Base-by-base conservation (phyloP, 2,329 filamentous ascomycete species). In the Myriosclerotinia scirpicola region DNA sequence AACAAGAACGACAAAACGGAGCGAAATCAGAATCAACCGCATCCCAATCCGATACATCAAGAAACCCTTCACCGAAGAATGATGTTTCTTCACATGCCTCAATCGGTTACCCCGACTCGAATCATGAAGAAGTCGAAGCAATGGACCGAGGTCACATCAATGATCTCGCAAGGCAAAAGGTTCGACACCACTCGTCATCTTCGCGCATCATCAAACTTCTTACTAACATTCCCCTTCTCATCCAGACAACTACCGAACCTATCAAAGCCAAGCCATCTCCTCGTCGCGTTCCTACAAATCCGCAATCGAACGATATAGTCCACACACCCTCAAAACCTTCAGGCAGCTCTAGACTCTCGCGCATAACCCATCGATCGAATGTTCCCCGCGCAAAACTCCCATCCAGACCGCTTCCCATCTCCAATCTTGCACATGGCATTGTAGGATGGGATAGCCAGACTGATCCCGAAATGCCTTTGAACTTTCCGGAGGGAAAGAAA, bases 391-490 rank as follows among this genome's bases (percentile, higher is more conserved):
- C 58, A 30, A 62, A 63, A 63, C 65, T 66, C n/a, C 58, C 55
- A 17, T 40, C 65, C 9, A 14, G 56, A 17, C 56, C 58, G 20
- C 40, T 77, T n/a, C 85, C 84, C 0, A 69, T 81, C 38, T 81
- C 80, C 22, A 80, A 87, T 69, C 80, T 88, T 26, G 79, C 79
- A 64, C 77, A 76, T 1, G 82, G 82, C n/a, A 73, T 87, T 67
- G 82, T 88, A 22, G 86, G 85, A 46, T 88, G 86, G 86, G 85
- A 88, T 4, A 75, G 79, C 48, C 83, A 85, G 72, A 80, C 83
- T 64, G 86, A 88, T 72, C 84, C 84, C 0, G 76, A 78, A 3
- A 84, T 85, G 76, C 86, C 86, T 2, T 79, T 86, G 71, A 88
- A 88, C 75, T 87, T 75, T 30, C 64, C 72, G 1, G 68, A 73